Conservation (phyloP, 2,329 filamentous ascomycete species). For the Eutypella sp. region DNA sequence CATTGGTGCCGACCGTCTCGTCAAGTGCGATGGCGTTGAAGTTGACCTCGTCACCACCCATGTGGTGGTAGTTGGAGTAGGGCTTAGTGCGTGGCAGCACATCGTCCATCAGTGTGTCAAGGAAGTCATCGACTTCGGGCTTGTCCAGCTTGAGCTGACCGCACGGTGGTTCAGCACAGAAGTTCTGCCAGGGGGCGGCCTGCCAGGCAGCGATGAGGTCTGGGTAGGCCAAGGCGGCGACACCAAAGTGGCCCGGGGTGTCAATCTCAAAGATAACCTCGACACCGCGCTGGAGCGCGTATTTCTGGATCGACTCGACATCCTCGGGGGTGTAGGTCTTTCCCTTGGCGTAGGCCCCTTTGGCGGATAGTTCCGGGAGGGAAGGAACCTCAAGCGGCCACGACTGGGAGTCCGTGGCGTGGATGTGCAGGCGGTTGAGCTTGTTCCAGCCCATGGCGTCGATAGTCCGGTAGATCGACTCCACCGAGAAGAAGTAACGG, state of each 20-base stretch:
- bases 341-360: conserved; percentile 67
- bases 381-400: conserved; percentile 80
- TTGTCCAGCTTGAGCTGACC: conserved; percentile 74
- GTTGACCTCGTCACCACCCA: conserved; percentile 85
- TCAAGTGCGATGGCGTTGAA: conserved; percentile 70
- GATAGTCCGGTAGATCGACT: conserved; percentile 68
- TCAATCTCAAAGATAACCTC: conserved; percentile 73
- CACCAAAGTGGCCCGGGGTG: conserved; percentile 73
- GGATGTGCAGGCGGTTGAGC: conserved; percentile 76
- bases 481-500: conserved; percentile 64
- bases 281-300: conserved; percentile 64
- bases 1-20: conserved; percentile 63
- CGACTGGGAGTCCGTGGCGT: conserved; percentile 77
- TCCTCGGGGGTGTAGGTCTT: conserved; percentile 64
- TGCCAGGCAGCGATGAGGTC: conserved; percentile 66
- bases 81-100: conserved; percentile 66
- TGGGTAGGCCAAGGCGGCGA: conserved; percentile 61
- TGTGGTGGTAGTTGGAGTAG: conserved; percentile 74
- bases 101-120: conserved; percentile 70
- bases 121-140: conserved; percentile 62
- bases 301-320: conserved; percentile 62
- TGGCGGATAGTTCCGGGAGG: conserved; percentile 64
- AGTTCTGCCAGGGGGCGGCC: conserved; percentile 50
- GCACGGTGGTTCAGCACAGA: conserved; percentile 60
- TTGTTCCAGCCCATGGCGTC: conserved; percentile 76